Evolutionary conservation across 176 grass and related monocot genomes (phyloP).

Genomic region (Microstegium vimineum): DNA sequence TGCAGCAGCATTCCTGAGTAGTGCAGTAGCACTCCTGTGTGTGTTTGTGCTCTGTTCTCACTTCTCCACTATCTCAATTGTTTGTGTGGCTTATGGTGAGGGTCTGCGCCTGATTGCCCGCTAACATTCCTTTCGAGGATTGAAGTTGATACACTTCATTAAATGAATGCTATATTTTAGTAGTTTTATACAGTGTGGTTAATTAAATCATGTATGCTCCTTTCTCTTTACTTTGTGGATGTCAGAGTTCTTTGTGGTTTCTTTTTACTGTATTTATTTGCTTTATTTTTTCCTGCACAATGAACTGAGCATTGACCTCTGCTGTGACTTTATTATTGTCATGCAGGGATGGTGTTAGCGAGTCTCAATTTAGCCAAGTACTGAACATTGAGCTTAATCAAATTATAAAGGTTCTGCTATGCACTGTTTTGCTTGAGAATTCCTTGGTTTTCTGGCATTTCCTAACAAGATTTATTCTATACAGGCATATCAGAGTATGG

Average conservation of each 20-base stretch:
- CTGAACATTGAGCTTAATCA: no score
- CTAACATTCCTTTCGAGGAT: no score
- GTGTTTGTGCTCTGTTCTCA: no score
- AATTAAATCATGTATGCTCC: neutral
- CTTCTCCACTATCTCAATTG: no score
- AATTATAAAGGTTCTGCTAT: neutral
- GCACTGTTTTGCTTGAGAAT: neutral
- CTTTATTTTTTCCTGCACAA: neutral
- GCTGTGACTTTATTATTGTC: neutral
- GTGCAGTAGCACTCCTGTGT: no score
- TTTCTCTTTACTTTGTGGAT: neutral
- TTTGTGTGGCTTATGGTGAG: no score
- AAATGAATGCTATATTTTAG: no score
- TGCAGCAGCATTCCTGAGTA: no score
- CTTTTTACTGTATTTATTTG: neutral
- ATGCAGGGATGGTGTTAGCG: no score
- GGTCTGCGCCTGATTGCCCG: no score
- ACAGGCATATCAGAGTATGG: slow-evolving; percentile 74
- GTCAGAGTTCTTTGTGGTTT: neutral
- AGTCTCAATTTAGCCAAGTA: no score
- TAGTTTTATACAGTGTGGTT: neutral
- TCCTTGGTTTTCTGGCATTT: neutral
- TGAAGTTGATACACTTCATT: no score
- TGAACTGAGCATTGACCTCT: neutral
- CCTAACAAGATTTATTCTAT: slow-evolving; percentile 19